These are phyloP conservation scores for Kitagawia praeruptora DNA, from an alignment of 129 eudicot species.

Conservation along the genomic window DNA sequence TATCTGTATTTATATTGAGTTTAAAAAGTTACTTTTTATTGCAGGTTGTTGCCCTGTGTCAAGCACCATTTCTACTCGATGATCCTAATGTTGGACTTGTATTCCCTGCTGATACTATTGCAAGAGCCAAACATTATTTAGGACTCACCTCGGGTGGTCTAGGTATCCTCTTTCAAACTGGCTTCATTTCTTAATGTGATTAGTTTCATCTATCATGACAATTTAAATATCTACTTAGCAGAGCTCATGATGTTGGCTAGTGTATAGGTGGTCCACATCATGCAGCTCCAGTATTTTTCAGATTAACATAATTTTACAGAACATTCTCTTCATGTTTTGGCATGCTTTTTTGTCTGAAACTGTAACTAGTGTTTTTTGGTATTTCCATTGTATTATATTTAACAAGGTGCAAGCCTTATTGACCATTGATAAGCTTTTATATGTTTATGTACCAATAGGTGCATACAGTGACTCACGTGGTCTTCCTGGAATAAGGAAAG, in stretches of 20 bases:
- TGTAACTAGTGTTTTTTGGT: neutral
- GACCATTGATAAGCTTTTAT: conserved; percentile 4
- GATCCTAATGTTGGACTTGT: conserved; percentile 97
- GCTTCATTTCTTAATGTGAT: neutral
- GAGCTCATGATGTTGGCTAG: neutral
- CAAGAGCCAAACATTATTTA: conserved; percentile 84
- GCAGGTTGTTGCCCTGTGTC: conserved; percentile 98
- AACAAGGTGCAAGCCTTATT: neutral
- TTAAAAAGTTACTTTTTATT: conserved; percentile 13
- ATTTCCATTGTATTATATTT: neutral
- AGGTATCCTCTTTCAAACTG: conserved; percentile 37
- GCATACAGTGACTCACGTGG: conserved; percentile 99
- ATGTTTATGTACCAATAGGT: conserved; percentile 36
- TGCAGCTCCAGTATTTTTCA: neutral
- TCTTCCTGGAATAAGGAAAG: conserved; percentile 91
- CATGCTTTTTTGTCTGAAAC: neutral
- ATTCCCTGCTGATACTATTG: conserved; percentile 96
- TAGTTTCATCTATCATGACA: neutral
- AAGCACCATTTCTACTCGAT: conserved; percentile 97
- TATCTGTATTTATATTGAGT: neutral
- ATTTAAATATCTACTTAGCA: neutral
- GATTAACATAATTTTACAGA: neutral
- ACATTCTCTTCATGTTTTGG: neutral
- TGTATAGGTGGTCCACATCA: neutral
- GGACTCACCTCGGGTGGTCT: conserved; percentile 87